Conservation (phyloP, 2,329 filamentous ascomycete species). For the Ilyonectria destructans region DNA sequence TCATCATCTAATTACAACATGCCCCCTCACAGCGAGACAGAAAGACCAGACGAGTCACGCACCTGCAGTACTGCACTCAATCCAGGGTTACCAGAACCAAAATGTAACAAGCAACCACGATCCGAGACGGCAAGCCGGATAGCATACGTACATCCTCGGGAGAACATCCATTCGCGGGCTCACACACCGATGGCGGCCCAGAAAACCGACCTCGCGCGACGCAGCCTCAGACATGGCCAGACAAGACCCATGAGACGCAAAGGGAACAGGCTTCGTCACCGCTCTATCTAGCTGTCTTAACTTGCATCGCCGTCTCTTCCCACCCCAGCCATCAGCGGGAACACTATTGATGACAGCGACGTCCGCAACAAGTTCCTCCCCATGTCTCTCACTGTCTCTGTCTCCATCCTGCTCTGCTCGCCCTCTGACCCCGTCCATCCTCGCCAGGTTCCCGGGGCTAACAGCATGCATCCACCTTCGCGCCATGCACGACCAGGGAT, state of each 20-base stretch:
- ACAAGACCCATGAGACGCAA: conserved; percentile 16
- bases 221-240: conserved; percentile 11
- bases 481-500: conserved; percentile 25
- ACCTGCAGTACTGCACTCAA: not conserved
- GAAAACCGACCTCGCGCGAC: conserved; percentile 7
- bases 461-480: conserved; percentile 22
- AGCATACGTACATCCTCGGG: conserved; percentile 18
- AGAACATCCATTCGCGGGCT: conserved; percentile 20
- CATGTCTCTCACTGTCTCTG: conserved; percentile 19
- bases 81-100: conserved; percentile 1
- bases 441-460: conserved; percentile 25
- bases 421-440: conserved; percentile 1
- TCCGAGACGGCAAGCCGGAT: conserved; percentile 8
- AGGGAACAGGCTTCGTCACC: conserved; percentile 12
- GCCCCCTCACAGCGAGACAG: not conserved
- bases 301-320: conserved; percentile 7
- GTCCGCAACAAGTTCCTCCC: conserved; percentile 11
- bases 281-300: conserved; percentile 5
- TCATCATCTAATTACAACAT: conserved; percentile 5
- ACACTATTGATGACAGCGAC: conserved; percentile 3
- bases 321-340: conserved; percentile 14
- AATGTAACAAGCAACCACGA: conserved; percentile 9
- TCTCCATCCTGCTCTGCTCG: not conserved
- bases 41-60: conserved; percentile 2
- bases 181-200: conserved; percentile 4